Base-by-base conservation (phyloP, 129 eudicot genomes). In the Pseudognaphalium luteoalbum region DNA sequence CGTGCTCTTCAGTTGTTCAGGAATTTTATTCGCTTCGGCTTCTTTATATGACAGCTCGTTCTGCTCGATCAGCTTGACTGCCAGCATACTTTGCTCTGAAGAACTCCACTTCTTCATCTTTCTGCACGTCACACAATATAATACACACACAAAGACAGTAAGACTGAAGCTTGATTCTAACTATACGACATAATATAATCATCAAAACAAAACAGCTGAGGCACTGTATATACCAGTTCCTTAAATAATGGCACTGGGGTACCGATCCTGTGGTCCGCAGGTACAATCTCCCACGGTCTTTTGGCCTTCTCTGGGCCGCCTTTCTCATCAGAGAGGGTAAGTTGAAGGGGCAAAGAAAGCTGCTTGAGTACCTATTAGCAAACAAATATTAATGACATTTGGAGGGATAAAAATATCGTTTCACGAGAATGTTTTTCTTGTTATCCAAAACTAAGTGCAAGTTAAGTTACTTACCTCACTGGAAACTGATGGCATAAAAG, bases 31-130 rank as follows among this genome's bases (percentile, higher is more conserved):
- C 41, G 91, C 44, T 73, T 83, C 92, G 51, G 91, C 92, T 85
- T 90, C 88, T 76, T 88, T 90, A 82, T 81, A 86, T n/a, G 41
- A 71, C 86, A 69, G 76, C 84, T 80, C 96, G 86, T n/a, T 90
- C 93, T 76, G 94, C 93, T 78, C 98, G 86, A 41, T 93, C 96
- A 84, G 98, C 92, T 82, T 93, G 96, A 79, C 95, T 93, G 74
- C 98, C 96, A 83, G 95, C 98, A 93, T 86, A 93, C 80, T 80
- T 90, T 65, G 70, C 74, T 66, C 91, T 80, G 57, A 70, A 90
- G 64, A 70, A 75, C 33, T 88, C 95, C 54, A 86, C 85, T 21
- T 93, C 92, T 22, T 90, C 89, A 69, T 86, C 92, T 80, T 79
- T 83, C 98, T 93, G 83, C 81, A 87, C 22, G 70, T 60, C 44